A percentile compares a stretch with the other conserved stretches of the same genome.
Evolutionary conservation across 768 basidiomycete genomes (phyloP).

Genomic region (Naganishia vishniacii): DNA sequence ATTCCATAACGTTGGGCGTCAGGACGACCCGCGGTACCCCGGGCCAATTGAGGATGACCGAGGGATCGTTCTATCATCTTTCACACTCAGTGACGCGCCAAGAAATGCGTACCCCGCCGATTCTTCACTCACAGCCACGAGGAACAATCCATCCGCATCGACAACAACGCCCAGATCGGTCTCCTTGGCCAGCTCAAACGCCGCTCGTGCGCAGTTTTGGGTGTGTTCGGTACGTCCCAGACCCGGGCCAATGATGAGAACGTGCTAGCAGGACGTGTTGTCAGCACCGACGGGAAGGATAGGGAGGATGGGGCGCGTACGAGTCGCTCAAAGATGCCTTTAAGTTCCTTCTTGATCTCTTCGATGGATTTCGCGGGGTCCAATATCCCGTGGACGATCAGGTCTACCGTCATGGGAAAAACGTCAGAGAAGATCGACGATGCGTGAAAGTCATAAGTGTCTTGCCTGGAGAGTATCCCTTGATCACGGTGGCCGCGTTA

Average conservation of each 20-base stretch:
- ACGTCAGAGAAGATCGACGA: neutral
- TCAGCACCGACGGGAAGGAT: neutral
- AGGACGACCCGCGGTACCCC: conserved; percentile 83
- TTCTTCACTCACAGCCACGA: conserved; percentile 52
- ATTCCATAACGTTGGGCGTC: conserved; percentile 92
- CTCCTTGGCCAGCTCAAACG: conserved; percentile 66
- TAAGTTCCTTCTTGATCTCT: conserved; percentile 42
- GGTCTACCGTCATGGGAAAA: conserved; percentile 52
- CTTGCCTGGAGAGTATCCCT: conserved; percentile 74
- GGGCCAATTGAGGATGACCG: conserved; percentile 57
- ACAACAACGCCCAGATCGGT: conserved; percentile 83
- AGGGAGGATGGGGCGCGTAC: conserved; percentile 29
- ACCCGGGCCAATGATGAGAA: conserved; percentile 87
- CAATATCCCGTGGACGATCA: conserved; percentile 94
- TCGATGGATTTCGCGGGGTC: conserved; percentile 60
- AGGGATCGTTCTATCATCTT: conserved; percentile 61
- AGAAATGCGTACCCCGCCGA: neutral
- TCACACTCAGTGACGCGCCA: neutral
- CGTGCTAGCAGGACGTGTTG: conserved; percentile 55
- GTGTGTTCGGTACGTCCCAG: conserved; percentile 86
- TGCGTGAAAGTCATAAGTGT: neutral
- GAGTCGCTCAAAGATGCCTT: conserved; percentile 71
- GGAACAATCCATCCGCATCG: conserved; percentile 86
- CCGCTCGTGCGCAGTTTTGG: conserved; percentile 72
- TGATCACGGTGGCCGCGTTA: conserved; percentile 83